phyloP scores from a whole-genome alignment of 1,284 basidiomycete genomes.

The Irpex sp. region DNA sequence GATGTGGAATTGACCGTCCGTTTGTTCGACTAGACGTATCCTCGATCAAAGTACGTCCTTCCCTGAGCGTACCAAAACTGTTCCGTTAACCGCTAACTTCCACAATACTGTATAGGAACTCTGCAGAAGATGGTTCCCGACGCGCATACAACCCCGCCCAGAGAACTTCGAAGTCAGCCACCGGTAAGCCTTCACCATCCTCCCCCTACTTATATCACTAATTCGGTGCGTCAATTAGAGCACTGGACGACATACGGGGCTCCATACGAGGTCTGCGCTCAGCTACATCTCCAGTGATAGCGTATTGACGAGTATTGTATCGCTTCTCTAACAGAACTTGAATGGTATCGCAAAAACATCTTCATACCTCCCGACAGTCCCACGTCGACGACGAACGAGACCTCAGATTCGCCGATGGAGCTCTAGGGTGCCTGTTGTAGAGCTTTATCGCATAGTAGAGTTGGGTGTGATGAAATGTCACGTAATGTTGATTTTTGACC shows the following conservation, averaged over 20 bases:
- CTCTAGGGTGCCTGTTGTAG: no score
- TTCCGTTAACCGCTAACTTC: no score
- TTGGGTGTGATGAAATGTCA: no score
- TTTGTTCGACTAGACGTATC: slow-evolving; percentile 62
- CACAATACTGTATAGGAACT: slow-evolving; percentile 67
- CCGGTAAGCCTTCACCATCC: slow-evolving; percentile 35
- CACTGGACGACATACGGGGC: slow-evolving; percentile 71
- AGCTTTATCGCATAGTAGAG: no score
- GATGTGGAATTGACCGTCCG: background rate
- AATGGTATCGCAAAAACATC: no score
- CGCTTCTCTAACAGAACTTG: background rate
- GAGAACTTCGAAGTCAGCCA: slow-evolving; percentile 39
- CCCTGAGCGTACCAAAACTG: no score
- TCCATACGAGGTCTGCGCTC: slow-evolving; percentile 81
- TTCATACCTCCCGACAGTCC: no score
- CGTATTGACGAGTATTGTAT: background rate
- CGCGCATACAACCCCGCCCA: slow-evolving; percentile 22
- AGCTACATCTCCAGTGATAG: no score
- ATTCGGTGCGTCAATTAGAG: slow-evolving; percentile 38
- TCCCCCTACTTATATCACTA: no score
- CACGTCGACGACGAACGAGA: no score
- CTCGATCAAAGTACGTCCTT: slow-evolving; percentile 61
- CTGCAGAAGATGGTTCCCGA: slow-evolving; percentile 65
- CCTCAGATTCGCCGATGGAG: no score
- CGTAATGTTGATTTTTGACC: no score